Percentiles rank a stretch among this genome's conserved stretches.
Evolutionary conservation across 208 protist genomes (phyloP).

Genomic region (Leptomonas pyrrhocoris): DNA sequence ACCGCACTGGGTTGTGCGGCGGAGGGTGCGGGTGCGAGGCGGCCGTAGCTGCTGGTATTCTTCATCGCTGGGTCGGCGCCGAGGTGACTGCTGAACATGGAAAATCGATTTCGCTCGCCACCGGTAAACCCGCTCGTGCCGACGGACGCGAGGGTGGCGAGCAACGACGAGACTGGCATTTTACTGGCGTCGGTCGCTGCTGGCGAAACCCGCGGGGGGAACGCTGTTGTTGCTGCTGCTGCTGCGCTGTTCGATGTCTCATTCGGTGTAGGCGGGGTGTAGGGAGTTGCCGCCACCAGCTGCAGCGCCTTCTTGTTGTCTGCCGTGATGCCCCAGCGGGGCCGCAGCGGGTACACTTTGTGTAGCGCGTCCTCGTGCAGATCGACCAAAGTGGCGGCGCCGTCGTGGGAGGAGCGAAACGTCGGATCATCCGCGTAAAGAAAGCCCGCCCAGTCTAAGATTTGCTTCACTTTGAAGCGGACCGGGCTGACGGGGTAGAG

Average conservation of each 20-base stretch:
- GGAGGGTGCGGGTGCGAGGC: neutral
- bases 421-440: slow-evolving; percentile 16
- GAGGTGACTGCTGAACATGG: neutral
- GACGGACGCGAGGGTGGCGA: slow-evolving; percentile 6
- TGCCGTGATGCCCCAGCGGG: slow-evolving; percentile 6
- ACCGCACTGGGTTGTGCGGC: neutral
- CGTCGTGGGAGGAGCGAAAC: slow-evolving; percentile 4
- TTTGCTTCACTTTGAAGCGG: slow-evolving; percentile 42
- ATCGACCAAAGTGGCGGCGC: slow-evolving; percentile 17
- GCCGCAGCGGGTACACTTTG: slow-evolving; percentile 6
- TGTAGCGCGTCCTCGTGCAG: slow-evolving; percentile 17
- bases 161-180: slow-evolving; percentile 8
- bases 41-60: neutral
- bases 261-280: neutral
- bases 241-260: neutral
- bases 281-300: neutral
- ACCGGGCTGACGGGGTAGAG: slow-evolving; percentile 19
- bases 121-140: neutral
- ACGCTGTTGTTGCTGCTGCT: slow-evolving; percentile 1
- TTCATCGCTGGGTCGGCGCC: neutral
- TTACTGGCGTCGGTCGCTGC: neutral
- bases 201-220: neutral
- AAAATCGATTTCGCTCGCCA: neutral
- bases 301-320: slow-evolving; percentile 7
- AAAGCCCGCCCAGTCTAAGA: slow-evolving; percentile 30